Evolutionary conservation across 192 early-diverging fungal genomes (phyloP).

Genomic region (Geranomyces variabilis): DNA sequence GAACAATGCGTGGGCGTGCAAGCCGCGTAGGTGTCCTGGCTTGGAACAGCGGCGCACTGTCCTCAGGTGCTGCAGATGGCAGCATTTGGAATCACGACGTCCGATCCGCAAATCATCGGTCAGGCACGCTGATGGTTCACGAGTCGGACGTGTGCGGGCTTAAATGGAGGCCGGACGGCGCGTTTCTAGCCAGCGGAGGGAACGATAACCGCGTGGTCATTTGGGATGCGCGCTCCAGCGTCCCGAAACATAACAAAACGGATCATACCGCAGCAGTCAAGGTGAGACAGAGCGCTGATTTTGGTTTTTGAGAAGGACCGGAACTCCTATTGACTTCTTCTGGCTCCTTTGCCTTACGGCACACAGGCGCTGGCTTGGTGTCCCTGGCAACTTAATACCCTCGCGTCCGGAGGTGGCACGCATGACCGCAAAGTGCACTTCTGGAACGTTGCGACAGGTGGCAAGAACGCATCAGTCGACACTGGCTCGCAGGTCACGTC

Average conservation of each 20-base stretch:
- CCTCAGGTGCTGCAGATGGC: slow-evolving; percentile 86
- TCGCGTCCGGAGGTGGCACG: slow-evolving; percentile 62
- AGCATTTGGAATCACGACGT: slow-evolving; percentile 96
- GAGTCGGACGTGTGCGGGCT: slow-evolving; percentile 61
- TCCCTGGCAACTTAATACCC: slow-evolving; percentile 65
- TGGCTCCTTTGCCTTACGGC: not conserved
- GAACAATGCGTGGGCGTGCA: slow-evolving; percentile 82
- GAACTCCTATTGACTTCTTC: not conserved
- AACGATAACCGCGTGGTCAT: slow-evolving; percentile 66
- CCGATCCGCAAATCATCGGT: slow-evolving; percentile 81
- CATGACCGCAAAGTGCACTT: slow-evolving; percentile 58
- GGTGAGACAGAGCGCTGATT: slow-evolving; percentile 40
- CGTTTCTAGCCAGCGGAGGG: slow-evolving; percentile 55
- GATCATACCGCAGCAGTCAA: slow-evolving; percentile 64
- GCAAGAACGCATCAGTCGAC: slow-evolving; percentile 45
- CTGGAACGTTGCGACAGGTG: slow-evolving; percentile 55
- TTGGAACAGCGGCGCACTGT: slow-evolving; percentile 83
- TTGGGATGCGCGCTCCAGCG: slow-evolving; percentile 54
- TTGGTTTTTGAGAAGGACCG: not conserved
- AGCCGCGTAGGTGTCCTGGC: slow-evolving; percentile 82
- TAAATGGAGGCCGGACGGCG: slow-evolving; percentile 56
- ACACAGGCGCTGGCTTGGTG: slow-evolving; percentile 90
- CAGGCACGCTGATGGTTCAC: slow-evolving; percentile 72
- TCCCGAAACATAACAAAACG: slow-evolving; percentile 52
- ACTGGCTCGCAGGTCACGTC: slow-evolving; percentile 64